These are phyloP conservation scores for Scytalidium sp. DNA, from an alignment of 2,329 filamentous ascomycete species.

Conservation along the genomic window DNA sequence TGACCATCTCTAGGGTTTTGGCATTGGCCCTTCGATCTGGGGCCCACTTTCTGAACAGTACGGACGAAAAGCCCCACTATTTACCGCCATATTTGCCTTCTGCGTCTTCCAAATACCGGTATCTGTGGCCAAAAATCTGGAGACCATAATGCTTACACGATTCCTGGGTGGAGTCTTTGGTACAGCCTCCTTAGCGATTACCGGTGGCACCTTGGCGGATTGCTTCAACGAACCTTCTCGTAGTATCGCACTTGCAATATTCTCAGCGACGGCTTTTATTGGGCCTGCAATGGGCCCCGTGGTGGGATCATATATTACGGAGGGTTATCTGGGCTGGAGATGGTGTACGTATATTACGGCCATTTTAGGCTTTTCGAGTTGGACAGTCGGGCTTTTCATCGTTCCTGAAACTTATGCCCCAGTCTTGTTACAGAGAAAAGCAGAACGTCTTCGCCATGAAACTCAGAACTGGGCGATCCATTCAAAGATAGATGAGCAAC, in stretches of 20 bases:
- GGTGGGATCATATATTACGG: conserved; percentile 43
- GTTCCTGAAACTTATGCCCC: conserved; percentile 48
- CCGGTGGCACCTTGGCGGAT: conserved; percentile 17
- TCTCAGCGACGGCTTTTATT: conserved; percentile 5
- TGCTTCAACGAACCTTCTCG: conserved; percentile 12
- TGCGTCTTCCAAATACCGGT: conserved; percentile 36
- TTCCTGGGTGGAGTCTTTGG: conserved; percentile 23
- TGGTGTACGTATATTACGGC: conserved; percentile 53
- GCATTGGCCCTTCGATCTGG: conserved; percentile 10
- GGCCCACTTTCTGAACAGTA: conserved; percentile 12
- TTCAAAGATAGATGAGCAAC: conserved; percentile 36
- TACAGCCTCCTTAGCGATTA: conserved; percentile 23
- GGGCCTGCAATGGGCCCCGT: conserved; percentile 45
- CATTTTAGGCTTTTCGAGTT: conserved; percentile 39
- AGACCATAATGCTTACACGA: conserved; percentile 20
- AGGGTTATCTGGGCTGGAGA: conserved; percentile 48
- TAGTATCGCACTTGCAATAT: conserved; percentile 4
- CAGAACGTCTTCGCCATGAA: conserved; percentile 37
- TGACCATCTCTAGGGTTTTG: not conserved
- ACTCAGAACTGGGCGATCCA: conserved; percentile 52
- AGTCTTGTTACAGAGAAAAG: conserved; percentile 40
- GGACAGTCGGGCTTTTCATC: conserved; percentile 34
- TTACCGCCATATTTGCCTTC: conserved; percentile 30
- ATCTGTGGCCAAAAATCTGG: conserved; percentile 28
- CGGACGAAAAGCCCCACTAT: conserved; percentile 22